These are phyloP conservation scores for Nelumbo lutea DNA, from an alignment of 164 flowering plant species.

Conservation along the genomic window DNA sequence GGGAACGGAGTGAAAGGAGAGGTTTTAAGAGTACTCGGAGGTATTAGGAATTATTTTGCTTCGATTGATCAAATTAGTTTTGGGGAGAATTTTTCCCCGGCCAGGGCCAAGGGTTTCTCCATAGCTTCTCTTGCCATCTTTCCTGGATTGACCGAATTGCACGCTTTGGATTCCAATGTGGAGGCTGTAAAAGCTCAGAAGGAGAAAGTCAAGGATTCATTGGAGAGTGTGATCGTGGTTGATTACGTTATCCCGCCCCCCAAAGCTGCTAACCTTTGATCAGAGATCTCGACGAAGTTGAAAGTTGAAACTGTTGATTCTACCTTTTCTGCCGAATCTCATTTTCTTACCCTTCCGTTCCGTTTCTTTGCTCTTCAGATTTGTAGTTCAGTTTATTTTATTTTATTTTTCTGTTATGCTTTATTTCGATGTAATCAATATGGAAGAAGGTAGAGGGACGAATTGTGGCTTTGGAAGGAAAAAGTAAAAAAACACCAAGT, in stretches of 20 bases:
- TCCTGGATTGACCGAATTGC: constrained; percentile 37
- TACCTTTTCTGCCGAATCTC: too few relatives aligned
- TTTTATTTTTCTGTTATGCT: neutral
- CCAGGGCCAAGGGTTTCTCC: constrained; percentile 66
- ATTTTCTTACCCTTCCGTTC: neutral
- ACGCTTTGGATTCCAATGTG: constrained; percentile 28
- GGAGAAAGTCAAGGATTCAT: constrained; percentile 39
- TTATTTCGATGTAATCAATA: neutral
- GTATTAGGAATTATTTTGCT: constrained; percentile 29
- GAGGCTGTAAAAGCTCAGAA: constrained; percentile 33
- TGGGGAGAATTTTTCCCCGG: constrained; percentile 73
- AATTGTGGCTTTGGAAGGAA: neutral
- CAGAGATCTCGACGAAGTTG: neutral
- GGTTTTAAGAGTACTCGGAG: constrained; percentile 36
- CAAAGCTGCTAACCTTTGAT: constrained; percentile 33
- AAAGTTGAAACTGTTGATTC: neutral
- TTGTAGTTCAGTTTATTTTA: neutral
- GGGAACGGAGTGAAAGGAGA: constrained; percentile 33
- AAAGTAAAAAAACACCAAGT: too few relatives aligned
- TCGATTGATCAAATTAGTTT: constrained; percentile 33
- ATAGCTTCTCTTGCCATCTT: constrained; percentile 49
- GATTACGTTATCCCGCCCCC: constrained; percentile 44
- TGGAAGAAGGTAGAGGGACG: neutral
- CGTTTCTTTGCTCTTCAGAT: neutral
- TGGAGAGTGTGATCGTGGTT: constrained; percentile 48